Evolutionary conservation across 2,329 filamentous ascomycete species (phyloP), one percentile per base, ranked within the genome.

Genomic region (Lecanicillium sp.): DNA sequence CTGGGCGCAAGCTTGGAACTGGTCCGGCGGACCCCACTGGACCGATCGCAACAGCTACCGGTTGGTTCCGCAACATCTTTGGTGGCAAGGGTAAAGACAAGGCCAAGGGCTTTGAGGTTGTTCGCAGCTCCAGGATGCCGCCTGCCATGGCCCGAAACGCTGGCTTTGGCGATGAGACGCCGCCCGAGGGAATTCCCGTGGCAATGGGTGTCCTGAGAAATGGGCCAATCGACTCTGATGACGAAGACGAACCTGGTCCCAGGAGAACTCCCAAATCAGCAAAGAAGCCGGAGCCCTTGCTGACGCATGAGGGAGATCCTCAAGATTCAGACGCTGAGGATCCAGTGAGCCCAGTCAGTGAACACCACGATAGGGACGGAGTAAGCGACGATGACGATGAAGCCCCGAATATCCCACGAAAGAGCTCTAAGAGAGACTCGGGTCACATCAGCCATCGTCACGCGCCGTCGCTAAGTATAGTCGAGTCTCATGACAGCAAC

Each of bases 51-150:
- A 90, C 85, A 7, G 90, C 92, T 0, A 83, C 85, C 0, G 86
- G 87, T 4, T 98, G 90, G 88, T 78, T 96, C 58, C 82, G 85
- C 49, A 75, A 72, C 37, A 56, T 95, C 5, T 75, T 95, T 42
- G 81, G 80, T 11, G 84, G 83, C 13, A 94, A 94, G 63, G 87
- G 80, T 6, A 95, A 95, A 55, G 90, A 95, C 48, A 94, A 94
- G 60, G 82, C 83, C 48, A 96, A 96, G 60, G 92, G 92, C 0
- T 98, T 98, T 49, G 92, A 96, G 58, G 92, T 98, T 5, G 90
- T 98, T 13, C 71, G 92, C 52, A 95, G 89, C 56, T 78, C 87
- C 7, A 77, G 89, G 40, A 88, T 92, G 67, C 88, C 88, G 3
- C 82, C 84, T 6, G 80, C 81, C 42, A 83, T 58, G 52, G 55